Base-by-base conservation (phyloP, 306 rosid genomes). In the Sechiopsis laciniata region DNA sequence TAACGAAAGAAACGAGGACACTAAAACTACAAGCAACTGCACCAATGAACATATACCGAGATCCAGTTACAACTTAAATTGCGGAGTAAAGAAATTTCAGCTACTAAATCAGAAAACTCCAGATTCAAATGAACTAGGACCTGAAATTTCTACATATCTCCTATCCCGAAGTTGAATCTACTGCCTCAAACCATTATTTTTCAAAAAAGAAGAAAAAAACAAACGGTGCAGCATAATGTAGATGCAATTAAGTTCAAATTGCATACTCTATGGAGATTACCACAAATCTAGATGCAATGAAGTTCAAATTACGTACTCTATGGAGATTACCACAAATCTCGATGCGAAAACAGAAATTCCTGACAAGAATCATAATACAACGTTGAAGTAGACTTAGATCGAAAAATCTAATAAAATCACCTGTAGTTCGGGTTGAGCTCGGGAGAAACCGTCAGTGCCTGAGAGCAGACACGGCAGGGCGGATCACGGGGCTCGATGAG, bases 361-460 rank as follows among this genome's bases (percentile, higher is more conserved):
- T 20, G 56, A 20, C 15, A 69, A 7, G 4, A 50, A 56, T 64
- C 24, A 24, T 3, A 26, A 50, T 16, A 14, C 10, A 19, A 14
- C 16, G n/a, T n/a, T 40, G 58, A 32, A 70, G 14, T 46, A 50
- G 32, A 59, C 14, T 50, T 3, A 17, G 8, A 29, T 12, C 54
- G 22, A n/a, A 10, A 12, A 78, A 42, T 37, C n/a, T 21, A 48
- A 10, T 11, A 48, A 7, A 66, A 62, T 70, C 66, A 90, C 99
- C 99, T 84, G 86, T 89, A 89, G 71, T 91, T 91, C 80, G 91
- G 99, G 85, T 88, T 91, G 20, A 32, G 72, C 3, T 89, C 89
- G 0, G 91, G 92, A 0, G 91, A 91, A 26, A 79, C 17, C 5
- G 88, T 83, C 57, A 85, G 59, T 21, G 97, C 77, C 82, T 84